Base-by-base conservation (phyloP, 2,329 filamentous ascomycete species). In the Xylaria sp. region DNA sequence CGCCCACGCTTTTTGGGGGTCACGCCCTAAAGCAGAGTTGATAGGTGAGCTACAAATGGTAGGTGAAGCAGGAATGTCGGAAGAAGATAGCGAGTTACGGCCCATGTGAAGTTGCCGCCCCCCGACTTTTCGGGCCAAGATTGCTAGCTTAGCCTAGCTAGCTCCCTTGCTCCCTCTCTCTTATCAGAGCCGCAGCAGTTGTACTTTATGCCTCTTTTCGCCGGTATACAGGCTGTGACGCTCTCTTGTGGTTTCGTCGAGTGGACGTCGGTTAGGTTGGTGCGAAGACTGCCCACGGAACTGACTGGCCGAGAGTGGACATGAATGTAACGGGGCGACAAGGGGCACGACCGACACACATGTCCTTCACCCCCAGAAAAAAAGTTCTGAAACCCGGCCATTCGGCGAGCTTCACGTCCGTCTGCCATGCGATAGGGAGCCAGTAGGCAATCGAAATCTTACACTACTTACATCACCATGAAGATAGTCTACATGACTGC, bases 111-210 rank as follows among this genome's bases (percentile, higher is more conserved):
- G 54, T 63, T 17, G 44, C 33, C 42, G 47, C 45, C 54, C 36
- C 38, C 39, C 25, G 39, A 55, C 25, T 25, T 38, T 51, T 55
- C 54, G 55, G 55, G 22, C 33, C 20, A 45, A 45, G 20, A 45
- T 13, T 20, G 42, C 17, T n/a, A 56, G 6, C 51, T 38, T 25
- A 17, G 7, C 20, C 13, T 7, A 54, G 29, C 17, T 39, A 61
- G 58, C 59, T 59, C 29, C 25, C 42, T 55, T 3, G 17, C 17
- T 20, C 27, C 27, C 38, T 39, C 31, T 56, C 36, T 57, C 61
- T 61, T 65, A 67, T 67, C 65, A 58, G 61, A 67, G 65, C 65
- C 65, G 55, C 56, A 64, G 20, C 49, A n/a, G n/a, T n/a, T n/a
- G n/a, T n/a, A n/a, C n/a, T n/a, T 51, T 49, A 56, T 54, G 50